Percentiles rank a stretch among this genome's conserved stretches.
Evolutionary conservation across 306 rosid species (phyloP).

Genomic region (Cicer arietinum): DNA sequence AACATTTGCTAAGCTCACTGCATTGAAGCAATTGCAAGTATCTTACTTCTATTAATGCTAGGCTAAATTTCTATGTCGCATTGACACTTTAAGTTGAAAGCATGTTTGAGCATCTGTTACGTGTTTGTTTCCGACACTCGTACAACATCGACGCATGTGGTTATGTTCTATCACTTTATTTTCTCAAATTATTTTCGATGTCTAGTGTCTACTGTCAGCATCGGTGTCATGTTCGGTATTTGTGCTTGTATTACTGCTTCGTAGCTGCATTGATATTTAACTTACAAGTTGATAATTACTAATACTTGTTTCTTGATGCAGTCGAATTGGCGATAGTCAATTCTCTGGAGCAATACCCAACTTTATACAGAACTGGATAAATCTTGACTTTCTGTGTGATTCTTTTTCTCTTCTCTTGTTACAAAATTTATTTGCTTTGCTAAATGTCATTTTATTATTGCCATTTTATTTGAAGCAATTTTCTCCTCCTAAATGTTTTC

Average conservation of each 20-base stretch:
- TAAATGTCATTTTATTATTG: neutral
- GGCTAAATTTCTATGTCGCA: neutral
- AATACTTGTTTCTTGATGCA: conserved; percentile 45
- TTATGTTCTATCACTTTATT: neutral
- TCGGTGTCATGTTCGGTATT: neutral
- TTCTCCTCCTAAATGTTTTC: neutral
- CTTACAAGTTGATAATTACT: neutral
- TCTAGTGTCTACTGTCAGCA: neutral
- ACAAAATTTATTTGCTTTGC: neutral
- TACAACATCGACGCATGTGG: neutral
- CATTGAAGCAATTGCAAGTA: conserved; percentile 57
- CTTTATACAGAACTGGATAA: conserved; percentile 64
- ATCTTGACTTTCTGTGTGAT: conserved; percentile 57
- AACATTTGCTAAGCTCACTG: conserved; percentile 42
- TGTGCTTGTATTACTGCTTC: neutral
- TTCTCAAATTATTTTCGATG: neutral
- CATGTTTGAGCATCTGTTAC: neutral
- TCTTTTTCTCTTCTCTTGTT: neutral
- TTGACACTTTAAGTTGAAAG: neutral
- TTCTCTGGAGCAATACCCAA: conserved; percentile 69
- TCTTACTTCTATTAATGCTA: neutral
- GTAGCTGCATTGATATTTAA: neutral
- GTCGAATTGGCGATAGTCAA: conserved; percentile 60
- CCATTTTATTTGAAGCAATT: conserved; percentile 20
- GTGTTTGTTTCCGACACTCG: neutral